phyloP scores from a whole-genome alignment of 768 basidiomycete species.

The Tricholoma terreum region DNA sequence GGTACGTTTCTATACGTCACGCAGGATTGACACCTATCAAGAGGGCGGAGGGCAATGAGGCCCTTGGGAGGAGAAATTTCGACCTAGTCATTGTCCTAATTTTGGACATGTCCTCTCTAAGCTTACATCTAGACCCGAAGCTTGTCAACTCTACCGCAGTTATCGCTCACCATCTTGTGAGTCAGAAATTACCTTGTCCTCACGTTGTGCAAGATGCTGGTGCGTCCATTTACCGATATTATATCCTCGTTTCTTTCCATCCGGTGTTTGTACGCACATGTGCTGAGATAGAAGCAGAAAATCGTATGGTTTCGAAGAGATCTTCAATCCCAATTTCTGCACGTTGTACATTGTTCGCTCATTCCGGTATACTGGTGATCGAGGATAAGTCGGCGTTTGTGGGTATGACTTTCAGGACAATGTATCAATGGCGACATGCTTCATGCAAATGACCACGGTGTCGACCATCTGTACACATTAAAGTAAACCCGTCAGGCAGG shows the following conservation, averaged over 20 bases:
- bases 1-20: background rate
- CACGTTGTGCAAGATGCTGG: background rate
- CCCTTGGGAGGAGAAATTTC: background rate
- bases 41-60: background rate
- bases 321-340: constrained; percentile 1
- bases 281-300: constrained; percentile 3
- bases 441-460: background rate
- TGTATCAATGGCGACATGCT: constrained; percentile 1
- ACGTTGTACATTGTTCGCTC: constrained; percentile 20
- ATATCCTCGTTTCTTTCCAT: background rate
- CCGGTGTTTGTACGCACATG: background rate
- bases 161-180: background rate
- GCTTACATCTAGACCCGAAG: background rate
- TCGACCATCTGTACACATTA: background rate
- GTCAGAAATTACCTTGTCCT: background rate
- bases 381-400: constrained; percentile 4
- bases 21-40: background rate
- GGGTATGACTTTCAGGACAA: constrained; percentile 1
- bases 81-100: background rate
- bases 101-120: background rate
- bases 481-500: background rate
- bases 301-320: constrained; percentile 1
- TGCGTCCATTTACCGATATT: background rate
- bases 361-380: constrained; percentile 5
- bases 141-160: background rate